phyloP scores from a whole-genome alignment of 2,329 filamentous ascomycete genomes.

The Emergomyces orientalis region DNA sequence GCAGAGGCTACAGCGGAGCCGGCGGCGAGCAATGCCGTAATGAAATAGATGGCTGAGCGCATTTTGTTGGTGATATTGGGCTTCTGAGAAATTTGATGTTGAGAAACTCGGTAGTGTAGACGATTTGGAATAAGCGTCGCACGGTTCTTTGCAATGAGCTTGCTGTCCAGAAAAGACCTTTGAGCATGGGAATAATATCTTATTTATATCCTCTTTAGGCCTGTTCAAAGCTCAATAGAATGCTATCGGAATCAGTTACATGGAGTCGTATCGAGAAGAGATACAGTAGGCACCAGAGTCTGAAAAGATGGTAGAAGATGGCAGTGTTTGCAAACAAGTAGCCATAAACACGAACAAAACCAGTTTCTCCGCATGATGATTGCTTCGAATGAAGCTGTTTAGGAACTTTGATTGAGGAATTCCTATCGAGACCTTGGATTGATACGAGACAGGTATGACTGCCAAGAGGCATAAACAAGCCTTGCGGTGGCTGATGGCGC shows the following conservation, averaged over 20 bases:
- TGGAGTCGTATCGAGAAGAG: background rate
- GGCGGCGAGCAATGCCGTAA: background rate
- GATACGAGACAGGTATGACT: background rate
- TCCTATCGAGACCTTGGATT: background rate
- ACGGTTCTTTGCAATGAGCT: background rate
- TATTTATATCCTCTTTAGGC: background rate
- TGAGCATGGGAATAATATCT: background rate
- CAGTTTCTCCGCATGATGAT: background rate
- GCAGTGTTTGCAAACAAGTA: background rate
- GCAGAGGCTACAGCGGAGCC: background rate
- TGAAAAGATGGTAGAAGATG: background rate
- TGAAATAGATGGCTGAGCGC: background rate
- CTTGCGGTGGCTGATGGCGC: background rate
- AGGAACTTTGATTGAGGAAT: background rate
- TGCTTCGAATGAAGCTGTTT: background rate
- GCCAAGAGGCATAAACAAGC: background rate
- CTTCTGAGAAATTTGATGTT: background rate
- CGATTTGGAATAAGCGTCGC: background rate
- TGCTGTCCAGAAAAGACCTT: background rate
- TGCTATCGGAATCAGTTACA: background rate
- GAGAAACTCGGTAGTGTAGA: background rate
- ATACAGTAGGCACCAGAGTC: background rate
- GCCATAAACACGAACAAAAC: background rate
- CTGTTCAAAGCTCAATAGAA: background rate
- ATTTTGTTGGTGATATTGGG: conserved; percentile 1